Conservation (phyloP, 2,329 filamentous ascomycete genomes). For the Hypoxylon sp. region DNA sequence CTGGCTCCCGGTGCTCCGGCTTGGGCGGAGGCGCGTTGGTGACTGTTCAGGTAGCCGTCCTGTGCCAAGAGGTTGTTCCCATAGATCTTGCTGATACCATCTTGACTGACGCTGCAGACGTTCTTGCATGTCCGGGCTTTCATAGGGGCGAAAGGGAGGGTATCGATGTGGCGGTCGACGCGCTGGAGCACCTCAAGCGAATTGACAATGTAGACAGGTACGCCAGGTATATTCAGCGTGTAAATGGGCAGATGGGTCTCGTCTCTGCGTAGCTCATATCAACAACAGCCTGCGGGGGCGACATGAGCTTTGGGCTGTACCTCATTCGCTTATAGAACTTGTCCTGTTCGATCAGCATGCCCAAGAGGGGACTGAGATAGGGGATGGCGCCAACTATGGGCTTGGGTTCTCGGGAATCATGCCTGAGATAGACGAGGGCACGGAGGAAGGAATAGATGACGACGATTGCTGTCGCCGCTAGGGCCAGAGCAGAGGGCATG, state of each 20-base stretch:
- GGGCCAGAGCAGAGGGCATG: constrained; percentile 18
- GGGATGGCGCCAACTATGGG: constrained; percentile 27
- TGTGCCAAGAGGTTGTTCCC: constrained; percentile 32
- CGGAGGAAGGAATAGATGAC: constrained; percentile 17
- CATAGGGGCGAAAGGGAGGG: constrained; percentile 33
- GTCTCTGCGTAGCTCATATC: constrained; percentile 30
- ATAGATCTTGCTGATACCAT: constrained; percentile 32
- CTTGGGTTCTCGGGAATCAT: constrained; percentile 30
- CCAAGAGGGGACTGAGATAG: constrained; percentile 30
- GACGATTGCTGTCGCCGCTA: constrained; percentile 9
- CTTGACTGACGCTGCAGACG: constrained; percentile 30
- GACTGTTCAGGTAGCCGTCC: constrained; percentile 33
- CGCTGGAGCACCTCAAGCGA: constrained; percentile 37
- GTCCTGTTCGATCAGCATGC: constrained; percentile 32
- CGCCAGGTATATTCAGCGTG: constrained; percentile 31
- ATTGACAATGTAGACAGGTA: constrained; percentile 34
- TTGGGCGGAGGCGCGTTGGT: constrained; percentile 29
- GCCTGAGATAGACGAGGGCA: constrained; percentile 7
- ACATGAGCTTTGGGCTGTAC: constrained; percentile 27
- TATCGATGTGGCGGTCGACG: constrained; percentile 38
- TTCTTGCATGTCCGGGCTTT: constrained; percentile 29
- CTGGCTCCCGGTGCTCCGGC: constrained; percentile 28
- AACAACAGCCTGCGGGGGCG: constrained; percentile 11
- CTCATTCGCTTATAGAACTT: constrained; percentile 36
- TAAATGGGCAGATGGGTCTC: constrained; percentile 32